Evolutionary conservation across 768 basidiomycete species (phyloP).

Genomic region (Lentinula raphanica): DNA sequence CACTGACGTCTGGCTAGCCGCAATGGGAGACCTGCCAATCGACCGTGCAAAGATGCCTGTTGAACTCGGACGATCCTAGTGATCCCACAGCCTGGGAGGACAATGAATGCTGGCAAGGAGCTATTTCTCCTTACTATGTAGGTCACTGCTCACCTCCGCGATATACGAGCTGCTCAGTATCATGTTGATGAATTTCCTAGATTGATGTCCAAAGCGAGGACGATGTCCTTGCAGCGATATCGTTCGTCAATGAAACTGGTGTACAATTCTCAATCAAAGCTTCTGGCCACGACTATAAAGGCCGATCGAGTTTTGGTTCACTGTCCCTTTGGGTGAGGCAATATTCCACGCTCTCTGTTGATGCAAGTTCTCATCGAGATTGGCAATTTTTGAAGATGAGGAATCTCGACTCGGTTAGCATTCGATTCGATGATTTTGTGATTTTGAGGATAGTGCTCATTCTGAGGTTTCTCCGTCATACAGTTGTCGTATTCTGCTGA

Average conservation of each 20-base stretch:
- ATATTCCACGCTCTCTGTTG: neutral
- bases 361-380: neutral
- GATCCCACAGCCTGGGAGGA: constrained; percentile 13
- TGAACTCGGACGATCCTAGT: constrained; percentile 19
- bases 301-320: constrained; percentile 20
- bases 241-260: constrained; percentile 17
- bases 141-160: neutral
- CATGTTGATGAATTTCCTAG: constrained; percentile 8
- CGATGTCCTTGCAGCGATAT: constrained; percentile 19
- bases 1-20: constrained; percentile 14
- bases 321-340: constrained; percentile 21
- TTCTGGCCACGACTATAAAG: constrained; percentile 25
- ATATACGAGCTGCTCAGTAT: neutral
- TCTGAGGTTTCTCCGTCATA: neutral
- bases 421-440: neutral
- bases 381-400: neutral
- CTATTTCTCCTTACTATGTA: constrained; percentile 16
- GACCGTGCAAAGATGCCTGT: constrained; percentile 21
- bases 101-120: constrained; percentile 15
- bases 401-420: constrained; percentile 7
- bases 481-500: constrained; percentile 18
- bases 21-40: constrained; percentile 34
- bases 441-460: neutral
- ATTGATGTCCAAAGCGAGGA: constrained; percentile 15
- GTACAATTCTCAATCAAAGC: constrained; percentile 22